Conservation (phyloP, 1,284 basidiomycete species). For the Pisolithus thermaeus region DNA sequence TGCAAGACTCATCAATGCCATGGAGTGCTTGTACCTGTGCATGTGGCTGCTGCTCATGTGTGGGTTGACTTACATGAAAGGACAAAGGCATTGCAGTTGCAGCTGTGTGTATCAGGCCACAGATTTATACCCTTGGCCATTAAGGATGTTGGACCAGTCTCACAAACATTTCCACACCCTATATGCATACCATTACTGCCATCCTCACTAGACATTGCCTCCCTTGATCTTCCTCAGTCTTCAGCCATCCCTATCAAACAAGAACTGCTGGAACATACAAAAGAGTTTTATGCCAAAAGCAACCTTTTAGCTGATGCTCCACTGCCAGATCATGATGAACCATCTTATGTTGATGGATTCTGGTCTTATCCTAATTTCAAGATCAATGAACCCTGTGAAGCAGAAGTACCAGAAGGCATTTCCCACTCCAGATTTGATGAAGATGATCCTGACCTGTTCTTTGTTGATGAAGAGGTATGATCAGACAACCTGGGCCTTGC, state of each 20-base stretch:
- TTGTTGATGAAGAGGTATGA: background rate
- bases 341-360: background rate
- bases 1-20: background rate
- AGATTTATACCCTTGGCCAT: background rate
- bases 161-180: background rate
- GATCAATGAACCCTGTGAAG: background rate
- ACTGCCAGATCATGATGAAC: no score
- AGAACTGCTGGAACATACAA: conserved; percentile 6
- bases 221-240: background rate
- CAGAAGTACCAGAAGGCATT: background rate
- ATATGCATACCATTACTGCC: background rate
- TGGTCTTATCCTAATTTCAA: background rate
- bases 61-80: background rate
- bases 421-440: background rate
- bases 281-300: background rate
- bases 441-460: background rate
- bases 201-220: background rate
- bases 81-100: background rate
- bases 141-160: background rate
- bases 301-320: background rate
- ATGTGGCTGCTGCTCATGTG: background rate
- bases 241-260: conserved; percentile 1
- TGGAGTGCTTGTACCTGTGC: background rate
- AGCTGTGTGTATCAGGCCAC: background rate
- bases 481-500: background rate